Evolutionary conservation across 2,329 filamentous ascomycete species (phyloP), one percentile per base, ranked within the genome.

Genomic region (Karstenula rhodostoma): DNA sequence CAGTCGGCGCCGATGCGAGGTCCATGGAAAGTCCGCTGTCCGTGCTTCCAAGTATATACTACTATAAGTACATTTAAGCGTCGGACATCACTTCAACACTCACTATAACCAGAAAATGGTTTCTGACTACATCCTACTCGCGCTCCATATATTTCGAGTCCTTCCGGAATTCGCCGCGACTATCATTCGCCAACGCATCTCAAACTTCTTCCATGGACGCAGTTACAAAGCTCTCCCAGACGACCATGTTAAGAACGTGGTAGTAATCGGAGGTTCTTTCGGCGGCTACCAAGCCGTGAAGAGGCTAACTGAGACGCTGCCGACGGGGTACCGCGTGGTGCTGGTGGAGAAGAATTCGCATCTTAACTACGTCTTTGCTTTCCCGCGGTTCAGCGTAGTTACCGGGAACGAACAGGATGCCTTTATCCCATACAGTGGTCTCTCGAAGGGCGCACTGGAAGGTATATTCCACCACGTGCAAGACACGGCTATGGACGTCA

Each of bases 261-360:
- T 87, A 60, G 78, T 88, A 9, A 70, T 89, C 27, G 86, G 86
- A 35, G 86, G 83, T 51, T 87, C 85, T 0, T 88, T 87, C 66
- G 85, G 84, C 0, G 87, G 87, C 2, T 81, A 82, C 61, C 79
- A 83, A 47, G 79, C 81, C 6, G 82, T 82, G 0, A 78, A 78
- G n/a, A 74, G 79, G 10, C 79, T 89, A 4, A 78, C 82, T n/a
- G 73, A 78, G 23, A 77, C 80, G 4, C 72, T 89, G 0, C 83
- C 85, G 0, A 78, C 80, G 0, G 74, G 81, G 35, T 87, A 83
- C 70, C 79, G 80, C 4, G 81, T 88, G 4, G 75, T 89, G 0
- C 75, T 89, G 3, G 70, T 89, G 29, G 87, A 90, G 71, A 84
- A 83, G 48, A 86, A 87, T 68, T 83, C 81, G 3, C 86, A 89